These are phyloP conservation scores for Echinochloa phyllopogon DNA, from an alignment of 176 grass and related monocot genomes.

Conservation along the genomic window DNA sequence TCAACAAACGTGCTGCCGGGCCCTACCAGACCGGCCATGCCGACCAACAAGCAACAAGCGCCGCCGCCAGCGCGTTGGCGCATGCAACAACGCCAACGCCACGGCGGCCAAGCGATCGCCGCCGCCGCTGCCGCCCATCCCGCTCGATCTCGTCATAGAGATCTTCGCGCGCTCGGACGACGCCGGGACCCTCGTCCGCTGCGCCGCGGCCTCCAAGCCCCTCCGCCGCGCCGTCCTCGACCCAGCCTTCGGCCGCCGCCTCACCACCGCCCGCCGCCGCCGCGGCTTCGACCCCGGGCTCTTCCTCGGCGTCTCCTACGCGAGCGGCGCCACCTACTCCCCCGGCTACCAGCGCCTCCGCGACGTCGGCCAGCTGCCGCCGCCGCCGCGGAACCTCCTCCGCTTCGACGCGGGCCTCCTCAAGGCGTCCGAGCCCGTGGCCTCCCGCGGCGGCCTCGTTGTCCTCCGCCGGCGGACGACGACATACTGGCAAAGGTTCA, in stretches of 20 bases:
- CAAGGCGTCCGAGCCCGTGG: background rate
- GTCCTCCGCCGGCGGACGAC: background rate
- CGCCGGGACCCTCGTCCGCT: background rate
- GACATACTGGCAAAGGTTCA: too few species aligned
- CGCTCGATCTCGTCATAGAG: slow-evolving; percentile 14
- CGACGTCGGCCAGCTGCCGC: background rate
- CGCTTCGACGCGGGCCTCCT: slow-evolving; percentile 5
- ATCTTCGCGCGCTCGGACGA: slow-evolving; percentile 17
- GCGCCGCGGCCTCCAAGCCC: slow-evolving; percentile 12
- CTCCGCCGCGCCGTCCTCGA: slow-evolving; percentile 30
- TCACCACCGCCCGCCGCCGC: background rate
- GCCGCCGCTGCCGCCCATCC: background rate
- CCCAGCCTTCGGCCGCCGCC: background rate
- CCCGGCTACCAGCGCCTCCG: background rate
- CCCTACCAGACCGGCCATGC: too few species aligned
- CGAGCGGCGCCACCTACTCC: too few species aligned
- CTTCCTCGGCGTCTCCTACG: slow-evolving; percentile 31
- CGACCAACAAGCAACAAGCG: too few species aligned
- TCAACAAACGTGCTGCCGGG: too few species aligned
- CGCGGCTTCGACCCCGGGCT: slow-evolving; percentile 13
- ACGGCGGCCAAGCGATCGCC: too few species aligned
- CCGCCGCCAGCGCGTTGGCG: too few species aligned
- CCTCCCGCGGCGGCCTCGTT: slow-evolving; percentile 1
- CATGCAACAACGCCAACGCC: too few species aligned
- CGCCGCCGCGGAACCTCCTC: background rate